Evolutionary conservation across 768 basidiomycete genomes (phyloP), one percentile per base, ranked within the genome.

Genomic region (Pulveroboletus sp.): DNA sequence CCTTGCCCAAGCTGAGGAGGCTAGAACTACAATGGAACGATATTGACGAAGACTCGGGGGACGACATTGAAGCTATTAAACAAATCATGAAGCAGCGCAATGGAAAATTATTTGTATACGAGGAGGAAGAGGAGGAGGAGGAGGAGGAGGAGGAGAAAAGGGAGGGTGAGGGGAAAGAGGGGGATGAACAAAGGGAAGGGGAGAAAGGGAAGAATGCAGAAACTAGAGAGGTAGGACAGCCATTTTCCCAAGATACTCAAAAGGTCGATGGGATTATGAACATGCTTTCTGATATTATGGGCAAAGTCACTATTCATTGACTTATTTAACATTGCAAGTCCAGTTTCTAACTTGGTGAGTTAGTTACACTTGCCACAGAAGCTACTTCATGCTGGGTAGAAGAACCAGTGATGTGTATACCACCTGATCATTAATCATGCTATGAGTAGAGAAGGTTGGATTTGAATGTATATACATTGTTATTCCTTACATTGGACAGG

Each of bases 1-100:
- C 83, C 37, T 66, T 93, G 40, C 67, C 72, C 24, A 69, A 69
- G 35, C 68, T 99, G 39, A 82, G 71, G 70, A 73, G 67, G 47
- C 68, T 98, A 46, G 95, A 97, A 66, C 61, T 97, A 51, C 93
- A 95, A 62, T 92, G 89, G 72, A 97, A 94, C 59, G 93, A 94
- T 11, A 76, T 81, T 50, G 87, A 91, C 39, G 90, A 89, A 46
- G 83, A 86, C 27, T 83, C 83, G 42, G 85, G 83, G 54, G 69
- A 77, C 56, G 57, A 50, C 27, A 28, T 88, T 15, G 76, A 78
- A 49, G 71, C 76, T 42, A 67, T 91, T 46, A 68, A 67, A 11
- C 65, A 76, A 40, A 73, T 77, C 47, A 68, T 90, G 62, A 82
- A 78, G 63, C 75, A 74, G 50, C 78, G 86, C 27, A 82, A 83